Percentiles rank a stretch among this genome's conserved stretches.
These are phyloP conservation scores for Aspergillus caelatus DNA, from an alignment of 2,329 filamentous ascomycete species.

Conservation along the genomic window DNA sequence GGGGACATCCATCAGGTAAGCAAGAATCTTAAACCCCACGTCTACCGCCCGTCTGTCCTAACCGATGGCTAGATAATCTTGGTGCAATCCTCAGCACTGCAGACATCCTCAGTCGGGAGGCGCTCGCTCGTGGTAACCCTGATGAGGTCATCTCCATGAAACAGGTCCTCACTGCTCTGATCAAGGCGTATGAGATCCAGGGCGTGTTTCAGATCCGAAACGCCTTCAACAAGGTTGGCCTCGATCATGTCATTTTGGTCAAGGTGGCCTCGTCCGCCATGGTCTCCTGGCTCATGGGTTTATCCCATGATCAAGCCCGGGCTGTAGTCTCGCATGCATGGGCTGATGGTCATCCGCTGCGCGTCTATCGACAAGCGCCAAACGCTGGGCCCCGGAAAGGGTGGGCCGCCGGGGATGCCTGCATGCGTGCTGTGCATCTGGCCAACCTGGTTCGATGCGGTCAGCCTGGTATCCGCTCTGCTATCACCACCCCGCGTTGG, in stretches of 20 bases:
- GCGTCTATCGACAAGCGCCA: constrained; percentile 36
- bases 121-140: neutral
- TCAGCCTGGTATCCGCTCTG: constrained; percentile 13
- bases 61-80: constrained; percentile 36
- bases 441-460: constrained; percentile 11
- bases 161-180: constrained; percentile 33
- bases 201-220: constrained; percentile 41
- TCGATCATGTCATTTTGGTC: constrained; percentile 48
- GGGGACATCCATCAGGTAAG: constrained; percentile 44
- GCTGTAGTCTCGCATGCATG: constrained; percentile 44
- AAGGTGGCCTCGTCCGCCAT: constrained; percentile 46
- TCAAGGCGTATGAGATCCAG: constrained; percentile 50
- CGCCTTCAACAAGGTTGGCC: constrained; percentile 43
- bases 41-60: neutral
- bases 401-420: constrained; percentile 48
- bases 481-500: constrained; percentile 36
- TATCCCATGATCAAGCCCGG: constrained; percentile 33
- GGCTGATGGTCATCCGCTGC: constrained; percentile 42
- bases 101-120: constrained; percentile 21
- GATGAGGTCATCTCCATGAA: neutral
- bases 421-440: constrained; percentile 44
- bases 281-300: constrained; percentile 41
- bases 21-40: neutral
- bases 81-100: constrained; percentile 40
- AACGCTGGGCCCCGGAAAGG: constrained; percentile 46